phyloP scores from a whole-genome alignment of 2,329 filamentous ascomycete species.

The Fusarium metavorans region DNA sequence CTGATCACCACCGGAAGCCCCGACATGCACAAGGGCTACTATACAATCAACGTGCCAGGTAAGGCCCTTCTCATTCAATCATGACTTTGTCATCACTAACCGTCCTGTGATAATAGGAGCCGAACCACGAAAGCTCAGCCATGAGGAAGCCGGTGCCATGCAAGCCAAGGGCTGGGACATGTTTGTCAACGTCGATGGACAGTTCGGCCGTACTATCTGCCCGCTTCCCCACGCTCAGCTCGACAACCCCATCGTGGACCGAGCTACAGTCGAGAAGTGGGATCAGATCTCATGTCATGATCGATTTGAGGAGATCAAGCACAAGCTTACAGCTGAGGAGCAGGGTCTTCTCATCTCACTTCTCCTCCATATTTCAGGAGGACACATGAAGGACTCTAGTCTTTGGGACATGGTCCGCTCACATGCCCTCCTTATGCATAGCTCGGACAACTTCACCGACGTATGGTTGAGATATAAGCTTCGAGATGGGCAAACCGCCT shows the following conservation, averaged over 20 bases:
- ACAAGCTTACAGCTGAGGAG: slow-evolving; percentile 47
- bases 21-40: slow-evolving; percentile 23
- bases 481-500: slow-evolving; percentile 44
- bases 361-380: slow-evolving; percentile 44
- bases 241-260: slow-evolving; percentile 14
- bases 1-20: slow-evolving; percentile 27
- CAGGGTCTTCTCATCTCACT: slow-evolving; percentile 40
- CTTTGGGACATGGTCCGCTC: slow-evolving; percentile 40
- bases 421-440: slow-evolving; percentile 36
- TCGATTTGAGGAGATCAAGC: slow-evolving; percentile 45
- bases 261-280: slow-evolving; percentile 23
- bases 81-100: slow-evolving; percentile 4
- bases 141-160: slow-evolving; percentile 45
- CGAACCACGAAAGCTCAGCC: slow-evolving; percentile 32
- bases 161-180: slow-evolving; percentile 37
- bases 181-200: slow-evolving; percentile 46
- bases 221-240: slow-evolving; percentile 41
- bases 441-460: slow-evolving; percentile 39
- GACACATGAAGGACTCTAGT: slow-evolving; percentile 39
- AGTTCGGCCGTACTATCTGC: slow-evolving; percentile 40
- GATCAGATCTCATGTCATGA: slow-evolving; percentile 45
- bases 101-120: slow-evolving; percentile 7
- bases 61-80: not conserved
- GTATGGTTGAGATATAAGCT: slow-evolving; percentile 44
- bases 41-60: slow-evolving; percentile 31